A percentile compares a stretch with the other conserved stretches of the same genome.
Evolutionary conservation across 371 early-diverging fungal species (phyloP).

Genomic region (Mortierella sp.): DNA sequence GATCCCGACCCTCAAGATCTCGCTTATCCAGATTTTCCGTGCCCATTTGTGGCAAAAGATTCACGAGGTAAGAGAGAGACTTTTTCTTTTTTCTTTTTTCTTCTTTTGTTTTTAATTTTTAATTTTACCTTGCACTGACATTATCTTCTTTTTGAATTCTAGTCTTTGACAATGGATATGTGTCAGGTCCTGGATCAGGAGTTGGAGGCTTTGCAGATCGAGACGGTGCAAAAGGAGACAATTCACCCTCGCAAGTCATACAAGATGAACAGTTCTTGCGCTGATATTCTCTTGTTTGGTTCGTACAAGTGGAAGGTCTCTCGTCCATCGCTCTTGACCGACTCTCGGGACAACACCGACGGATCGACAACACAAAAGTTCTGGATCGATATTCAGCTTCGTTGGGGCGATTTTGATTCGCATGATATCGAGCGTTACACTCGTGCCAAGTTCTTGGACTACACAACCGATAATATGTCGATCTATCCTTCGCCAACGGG

Average conservation of each 20-base stretch:
- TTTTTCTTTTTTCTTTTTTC: too few relatives aligned
- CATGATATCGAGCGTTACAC: constrained; percentile 99
- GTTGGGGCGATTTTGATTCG: constrained; percentile 99
- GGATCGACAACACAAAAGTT: constrained; percentile 96
- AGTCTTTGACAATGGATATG: constrained; percentile 85
- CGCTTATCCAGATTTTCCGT: constrained; percentile 98
- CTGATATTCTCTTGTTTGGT: constrained; percentile 96
- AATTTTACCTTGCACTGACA: too few relatives aligned
- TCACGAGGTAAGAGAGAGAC: constrained; percentile 84
- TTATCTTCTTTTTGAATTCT: too few relatives aligned
- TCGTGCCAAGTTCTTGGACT: constrained; percentile 97
- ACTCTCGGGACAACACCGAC: constrained; percentile 93
- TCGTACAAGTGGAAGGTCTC: constrained; percentile 98
- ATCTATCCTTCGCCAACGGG: constrained; percentile 98
- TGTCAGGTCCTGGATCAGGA: constrained; percentile 99
- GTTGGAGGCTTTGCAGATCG: constrained; percentile 96
- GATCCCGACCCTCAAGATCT: constrained; percentile 99
- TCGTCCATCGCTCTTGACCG: constrained; percentile 91
- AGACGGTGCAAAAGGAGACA: constrained; percentile 98
- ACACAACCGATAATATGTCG: constrained; percentile 97
- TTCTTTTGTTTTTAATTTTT: too few relatives aligned
- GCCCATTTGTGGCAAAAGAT: constrained; percentile 99
- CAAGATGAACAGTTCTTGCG: constrained; percentile 95
- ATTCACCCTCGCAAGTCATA: constrained; percentile 99
- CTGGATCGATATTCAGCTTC: constrained; percentile 98